Conservation (phyloP, 75 land plant genomes). For the Larix kaempferi region DNA sequence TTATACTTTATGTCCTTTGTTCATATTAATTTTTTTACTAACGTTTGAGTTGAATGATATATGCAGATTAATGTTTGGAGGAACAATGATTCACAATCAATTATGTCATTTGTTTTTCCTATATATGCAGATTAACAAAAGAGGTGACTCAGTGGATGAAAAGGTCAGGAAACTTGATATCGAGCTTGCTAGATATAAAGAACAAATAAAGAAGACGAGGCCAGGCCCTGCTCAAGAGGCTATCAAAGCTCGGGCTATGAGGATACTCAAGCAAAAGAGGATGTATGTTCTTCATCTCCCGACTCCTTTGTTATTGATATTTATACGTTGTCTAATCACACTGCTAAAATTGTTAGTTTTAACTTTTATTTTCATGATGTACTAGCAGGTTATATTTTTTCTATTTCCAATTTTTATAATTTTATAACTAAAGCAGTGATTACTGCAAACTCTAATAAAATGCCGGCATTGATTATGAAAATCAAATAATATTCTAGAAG, state of each 20-base stretch:
- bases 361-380: neutral
- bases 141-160: slow-evolving; percentile 95
- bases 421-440: too few species aligned
- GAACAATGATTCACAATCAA: too few species aligned
- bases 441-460: too few species aligned
- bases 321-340: neutral
- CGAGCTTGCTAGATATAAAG: slow-evolving; percentile 78
- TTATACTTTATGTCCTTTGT: neutral
- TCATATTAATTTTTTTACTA: neutral
- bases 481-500: too few species aligned
- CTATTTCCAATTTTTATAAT: too few species aligned
- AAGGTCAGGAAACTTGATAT: slow-evolving; percentile 91
- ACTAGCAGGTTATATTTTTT: too few species aligned
- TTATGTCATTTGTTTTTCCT: too few species aligned
- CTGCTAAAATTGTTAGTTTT: neutral
- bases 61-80: neutral
- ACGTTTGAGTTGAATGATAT: neutral
- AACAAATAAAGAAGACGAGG: slow-evolving; percentile 94
- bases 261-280: slow-evolving; percentile 91
- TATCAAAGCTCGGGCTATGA: slow-evolving; percentile 97
- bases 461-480: too few species aligned
- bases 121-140: slow-evolving; percentile 75
- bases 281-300: slow-evolving; percentile 49
- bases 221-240: slow-evolving; percentile 99
- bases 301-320: neutral